Base-by-base conservation (phyloP, 78 protist genomes). In the Emiliania huxleyi region DNA sequence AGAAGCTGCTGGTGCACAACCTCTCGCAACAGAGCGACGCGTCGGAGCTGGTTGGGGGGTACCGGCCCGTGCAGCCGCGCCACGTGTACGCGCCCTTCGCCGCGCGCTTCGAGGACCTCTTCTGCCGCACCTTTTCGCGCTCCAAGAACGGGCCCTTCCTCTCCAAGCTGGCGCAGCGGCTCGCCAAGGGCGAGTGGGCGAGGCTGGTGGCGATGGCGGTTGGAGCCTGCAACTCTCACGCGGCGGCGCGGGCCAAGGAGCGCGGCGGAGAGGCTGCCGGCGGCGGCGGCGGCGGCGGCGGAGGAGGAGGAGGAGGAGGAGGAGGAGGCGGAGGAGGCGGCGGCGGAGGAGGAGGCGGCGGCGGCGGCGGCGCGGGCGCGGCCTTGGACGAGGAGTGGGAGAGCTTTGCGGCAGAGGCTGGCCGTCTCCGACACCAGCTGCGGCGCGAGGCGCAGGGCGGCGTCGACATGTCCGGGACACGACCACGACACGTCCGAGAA, bases 1-100 rank as follows among this genome's bases (percentile, higher is more conserved):
- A 79, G 83, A 92, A 45, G 71, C 94, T 98, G 49, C 92, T 95
- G 38, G 96, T 96, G 12, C 90, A 96, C 93, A 99, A 99, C 96
- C 94, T 99, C 89, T 95, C 91, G 87, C 98, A 97, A 94, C 99
- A 99, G 96, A 94, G 97, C 11, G 99, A 98, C 40, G 40, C 96
- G 40, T 4, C 97, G 5, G 99, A 99, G 52, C 91, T 99, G 26
- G 89, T 99, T n/a, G 99, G 99, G 55, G 99, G 99, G 21, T 99
- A 96, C 90, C 93, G 94, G 42, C 99, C 99, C 38, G 98, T 97
- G 1, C 98, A 98, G 73, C 89, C 96, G 95, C 89, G 97, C 35
- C 37, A 62, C 26, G 44, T 97, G 2, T 90, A 93, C 42, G 38
- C 35, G 2, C 98, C 98, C 38, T 90, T 98, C 44, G 38, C 89